These are phyloP conservation scores for Clarireedia paspali DNA, from an alignment of 2,329 filamentous ascomycete species.

Conservation along the genomic window DNA sequence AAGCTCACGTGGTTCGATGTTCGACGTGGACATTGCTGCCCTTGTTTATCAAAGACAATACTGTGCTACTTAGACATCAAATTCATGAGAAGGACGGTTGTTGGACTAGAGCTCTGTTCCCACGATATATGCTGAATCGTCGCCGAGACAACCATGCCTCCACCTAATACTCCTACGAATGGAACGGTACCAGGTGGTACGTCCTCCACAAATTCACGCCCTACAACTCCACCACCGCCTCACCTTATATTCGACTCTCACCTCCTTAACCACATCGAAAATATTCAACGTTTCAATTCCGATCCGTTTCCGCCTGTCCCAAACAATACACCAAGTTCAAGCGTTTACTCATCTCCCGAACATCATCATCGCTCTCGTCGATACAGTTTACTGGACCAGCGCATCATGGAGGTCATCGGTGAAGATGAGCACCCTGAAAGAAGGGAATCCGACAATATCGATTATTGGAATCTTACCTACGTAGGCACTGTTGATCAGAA, in stretches of 20 bases:
- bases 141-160: slow-evolving; percentile 11
- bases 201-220: not conserved
- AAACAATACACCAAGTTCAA: slow-evolving; percentile 4
- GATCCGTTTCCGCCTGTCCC: not conserved
- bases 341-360: slow-evolving; percentile 1
- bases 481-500: slow-evolving; percentile 31
- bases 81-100: too few relatives aligned
- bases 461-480: slow-evolving; percentile 32
- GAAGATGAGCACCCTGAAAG: not conserved
- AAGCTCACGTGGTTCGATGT: too few relatives aligned
- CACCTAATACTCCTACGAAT: slow-evolving; percentile 12
- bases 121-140: not conserved
- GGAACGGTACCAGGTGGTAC: too few relatives aligned
- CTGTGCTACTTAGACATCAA: too few relatives aligned
- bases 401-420: slow-evolving; percentile 5
- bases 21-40: too few relatives aligned
- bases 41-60: too few relatives aligned
- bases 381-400: not conserved
- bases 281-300: too few relatives aligned
- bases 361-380: not conserved
- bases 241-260: slow-evolving; percentile 2
- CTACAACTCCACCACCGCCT: not conserved
- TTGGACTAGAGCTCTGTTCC: too few relatives aligned
- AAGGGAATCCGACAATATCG: slow-evolving; percentile 14
- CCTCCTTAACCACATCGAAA: too few relatives aligned